Base-by-base conservation (phyloP, 352 stramenopile genomes). In the Peronosclerospora sorghi region DNA sequence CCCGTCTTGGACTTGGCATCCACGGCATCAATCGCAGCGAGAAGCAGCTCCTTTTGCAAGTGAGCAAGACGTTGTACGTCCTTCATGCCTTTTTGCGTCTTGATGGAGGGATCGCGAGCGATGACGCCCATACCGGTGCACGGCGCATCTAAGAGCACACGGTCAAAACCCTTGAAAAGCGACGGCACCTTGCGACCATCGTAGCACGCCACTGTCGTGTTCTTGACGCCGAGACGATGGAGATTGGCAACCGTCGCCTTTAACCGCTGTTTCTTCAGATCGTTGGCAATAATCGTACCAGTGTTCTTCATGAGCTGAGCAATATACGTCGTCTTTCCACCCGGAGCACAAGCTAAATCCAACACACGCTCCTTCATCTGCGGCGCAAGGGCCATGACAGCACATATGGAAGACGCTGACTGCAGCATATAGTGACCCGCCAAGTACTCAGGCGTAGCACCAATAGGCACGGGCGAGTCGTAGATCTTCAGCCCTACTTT, bases 401-500 rank as follows among this genome's bases (percentile, higher is more conserved):
- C 93, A 62, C 95, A 98, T 64, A 99, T 98, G 0, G 94, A 99
- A 20, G 96, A 97, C 5, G 97, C 96, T 48, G 90, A 97, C 61
- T 98, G 94, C 40, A 99, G 84, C 94, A 99, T 99, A 76, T 99
- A 99, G 69, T 99, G 95, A 10, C 97, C 97, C 0, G 94, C 93
- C 27, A 99, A 81, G 76, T 99, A 99, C 67, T 99, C 97, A 13
- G 97, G 97, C 41, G 97, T 99, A 1, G 97, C 97, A 44, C 97
- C 97, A 65, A 99, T 98, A 2, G 96, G 96, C 36, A 99, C 95
- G 6, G 86, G 84, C 54, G 83, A 97, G 62, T 98, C 95, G 62
- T 97, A 97, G 54, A 98, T 98, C 66, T 98, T 98, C 21, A 99
- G 67, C 15, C 95, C 96, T 28, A 99, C 95, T 72, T 99, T 99